Conservation (phyloP, 1,284 basidiomycete species). For the Coriolopsis trogii region DNA sequence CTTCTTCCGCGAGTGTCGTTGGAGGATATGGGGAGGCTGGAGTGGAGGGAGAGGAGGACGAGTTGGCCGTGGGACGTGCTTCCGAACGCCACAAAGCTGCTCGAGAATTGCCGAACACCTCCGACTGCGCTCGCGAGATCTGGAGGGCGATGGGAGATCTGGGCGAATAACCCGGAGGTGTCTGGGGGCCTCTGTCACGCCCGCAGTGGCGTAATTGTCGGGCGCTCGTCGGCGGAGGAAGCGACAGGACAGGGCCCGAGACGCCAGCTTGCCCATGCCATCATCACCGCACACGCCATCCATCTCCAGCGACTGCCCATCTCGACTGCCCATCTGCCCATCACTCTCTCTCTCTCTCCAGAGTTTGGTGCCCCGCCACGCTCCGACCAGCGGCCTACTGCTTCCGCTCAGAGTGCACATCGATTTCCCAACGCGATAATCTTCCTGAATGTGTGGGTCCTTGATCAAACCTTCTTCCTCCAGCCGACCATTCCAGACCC, state of each 20-base stretch:
- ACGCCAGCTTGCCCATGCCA: no score
- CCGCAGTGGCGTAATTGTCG: conserved; percentile 1
- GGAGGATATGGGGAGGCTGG: no score
- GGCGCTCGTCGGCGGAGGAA: conserved; percentile 30
- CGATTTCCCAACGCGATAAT: conserved; percentile 23
- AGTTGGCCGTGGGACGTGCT: conserved; percentile 19
- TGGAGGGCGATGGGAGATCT: conserved; percentile 10
- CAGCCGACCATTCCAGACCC: background rate
- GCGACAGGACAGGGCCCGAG: no score
- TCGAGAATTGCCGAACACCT: conserved; percentile 21
- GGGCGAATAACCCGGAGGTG: conserved; percentile 27
- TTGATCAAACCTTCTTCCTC: no score
- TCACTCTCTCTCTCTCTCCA: conserved; percentile 10
- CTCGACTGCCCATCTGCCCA: conserved; percentile 14
- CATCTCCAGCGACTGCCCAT: no score
- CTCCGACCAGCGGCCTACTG: background rate
- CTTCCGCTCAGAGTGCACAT: conserved; percentile 2
- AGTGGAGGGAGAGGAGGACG: background rate
- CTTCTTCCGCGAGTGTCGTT: conserved; percentile 24
- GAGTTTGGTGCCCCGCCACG: conserved; percentile 1
- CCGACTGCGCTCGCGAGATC: conserved; percentile 5
- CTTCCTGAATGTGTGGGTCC: no score
- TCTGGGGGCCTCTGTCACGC: conserved; percentile 25
- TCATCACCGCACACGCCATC: no score
- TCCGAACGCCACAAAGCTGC: conserved; percentile 33